phyloP scores from a whole-genome alignment of 495 filamentous ascomycete genomes.

The Pyrenopolyporus hunteri region DNA sequence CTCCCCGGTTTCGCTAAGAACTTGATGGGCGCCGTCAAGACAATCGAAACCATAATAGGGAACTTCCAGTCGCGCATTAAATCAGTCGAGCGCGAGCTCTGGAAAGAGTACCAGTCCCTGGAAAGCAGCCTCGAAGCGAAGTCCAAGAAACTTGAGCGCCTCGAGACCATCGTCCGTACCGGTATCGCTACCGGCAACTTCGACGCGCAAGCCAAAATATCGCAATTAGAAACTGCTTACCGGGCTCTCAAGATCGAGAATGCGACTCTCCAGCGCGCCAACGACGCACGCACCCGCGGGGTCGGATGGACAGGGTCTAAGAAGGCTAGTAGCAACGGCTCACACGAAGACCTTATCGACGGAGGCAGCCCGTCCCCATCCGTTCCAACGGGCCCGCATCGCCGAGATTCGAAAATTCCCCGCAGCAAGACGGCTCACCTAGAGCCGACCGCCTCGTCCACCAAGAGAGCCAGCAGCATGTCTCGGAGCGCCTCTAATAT shows the following conservation, averaged over 20 bases:
- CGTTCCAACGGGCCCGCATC: constrained; percentile 56
- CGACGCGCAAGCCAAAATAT: constrained; percentile 62
- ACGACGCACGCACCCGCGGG: constrained; percentile 50
- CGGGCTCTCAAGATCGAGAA: constrained; percentile 84
- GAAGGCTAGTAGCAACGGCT: constrained; percentile 35
- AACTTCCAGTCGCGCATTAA: constrained; percentile 81
- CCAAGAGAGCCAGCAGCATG: constrained; percentile 43
- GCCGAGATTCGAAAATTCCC: constrained; percentile 43
- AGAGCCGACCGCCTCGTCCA: constrained; percentile 16
- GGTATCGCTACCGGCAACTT: constrained; percentile 54
- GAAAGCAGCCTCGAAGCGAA: constrained; percentile 80
- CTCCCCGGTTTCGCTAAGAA: constrained; percentile 89
- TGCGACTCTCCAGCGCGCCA: constrained; percentile 67
- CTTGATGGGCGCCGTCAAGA: constrained; percentile 83
- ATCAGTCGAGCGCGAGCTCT: constrained; percentile 83
- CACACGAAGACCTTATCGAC: constrained; percentile 35
- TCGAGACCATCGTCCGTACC: constrained; percentile 75
- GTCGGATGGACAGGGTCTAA: constrained; percentile 32
- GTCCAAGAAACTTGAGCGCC: constrained; percentile 82
- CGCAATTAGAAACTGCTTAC: constrained; percentile 78
- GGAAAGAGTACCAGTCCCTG: constrained; percentile 86
- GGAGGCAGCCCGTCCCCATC: constrained; percentile 56
- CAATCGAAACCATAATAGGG: constrained; percentile 80
- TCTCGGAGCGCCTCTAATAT: constrained; percentile 39
- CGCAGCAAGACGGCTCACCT: constrained; percentile 45